Evolutionary conservation across 495 filamentous ascomycete genomes (phyloP).

Genomic region (Penicillium mononematosum): DNA sequence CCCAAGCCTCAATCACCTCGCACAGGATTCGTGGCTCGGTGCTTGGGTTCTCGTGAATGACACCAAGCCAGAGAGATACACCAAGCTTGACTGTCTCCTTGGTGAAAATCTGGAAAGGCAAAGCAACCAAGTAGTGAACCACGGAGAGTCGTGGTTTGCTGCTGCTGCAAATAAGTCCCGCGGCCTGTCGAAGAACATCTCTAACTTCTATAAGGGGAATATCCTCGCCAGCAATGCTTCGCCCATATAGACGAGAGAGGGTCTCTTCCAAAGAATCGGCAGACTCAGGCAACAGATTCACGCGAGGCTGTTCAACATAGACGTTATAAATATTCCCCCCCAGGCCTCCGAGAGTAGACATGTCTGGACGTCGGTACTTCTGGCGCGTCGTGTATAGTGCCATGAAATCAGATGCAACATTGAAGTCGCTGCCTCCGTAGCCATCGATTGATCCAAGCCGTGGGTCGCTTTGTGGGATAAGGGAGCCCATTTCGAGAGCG

Average conservation of each 20-base stretch:
- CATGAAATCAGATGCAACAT: constrained; percentile 92
- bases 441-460: constrained; percentile 73
- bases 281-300: constrained; percentile 17
- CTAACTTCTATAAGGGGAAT: constrained; percentile 74
- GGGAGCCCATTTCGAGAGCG: constrained; percentile 85
- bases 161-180: constrained; percentile 76
- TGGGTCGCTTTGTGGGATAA: constrained; percentile 85
- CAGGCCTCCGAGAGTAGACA: constrained; percentile 34
- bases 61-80: constrained; percentile 90
- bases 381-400: constrained; percentile 97
- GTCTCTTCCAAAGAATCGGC: constrained; percentile 30
- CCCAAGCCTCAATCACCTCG: constrained; percentile 86
- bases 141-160: constrained; percentile 71
- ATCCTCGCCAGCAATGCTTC: constrained; percentile 60
- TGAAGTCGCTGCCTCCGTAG: constrained; percentile 67
- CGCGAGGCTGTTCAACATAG: constrained; percentile 17
- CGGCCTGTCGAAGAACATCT: constrained; percentile 76
- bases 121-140: constrained; percentile 78
- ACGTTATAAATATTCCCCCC: constrained; percentile 12
- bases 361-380: constrained; percentile 80
- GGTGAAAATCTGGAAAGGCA: constrained; percentile 89
- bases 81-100: constrained; percentile 95
- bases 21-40: constrained; percentile 79
- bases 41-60: constrained; percentile 92
- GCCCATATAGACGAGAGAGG: constrained; percentile 59